phyloP scores from a whole-genome alignment of 2,329 filamentous ascomycete species.

The Tympanopsis confertula region DNA sequence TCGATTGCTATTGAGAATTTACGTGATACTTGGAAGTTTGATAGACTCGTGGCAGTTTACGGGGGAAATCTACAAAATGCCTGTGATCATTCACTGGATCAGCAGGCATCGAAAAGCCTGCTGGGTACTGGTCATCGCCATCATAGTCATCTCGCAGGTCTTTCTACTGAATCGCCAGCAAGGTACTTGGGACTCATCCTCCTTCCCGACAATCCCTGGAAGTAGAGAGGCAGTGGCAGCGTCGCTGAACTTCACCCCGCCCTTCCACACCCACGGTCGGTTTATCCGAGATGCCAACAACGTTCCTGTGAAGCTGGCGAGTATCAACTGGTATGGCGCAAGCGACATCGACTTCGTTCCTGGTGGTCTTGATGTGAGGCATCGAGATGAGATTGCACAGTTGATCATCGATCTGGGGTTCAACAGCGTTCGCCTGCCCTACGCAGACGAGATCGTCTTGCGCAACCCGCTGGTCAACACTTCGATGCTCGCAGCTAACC shows the following conservation, averaged over 20 bases:
- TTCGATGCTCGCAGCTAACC: constrained; percentile 42
- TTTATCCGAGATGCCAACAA: constrained; percentile 46
- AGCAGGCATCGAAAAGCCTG: too few species aligned
- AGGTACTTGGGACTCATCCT: too few species aligned
- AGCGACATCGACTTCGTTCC: constrained; percentile 56
- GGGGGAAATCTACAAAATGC: too few species aligned
- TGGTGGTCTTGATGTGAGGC: constrained; percentile 50
- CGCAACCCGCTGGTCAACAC: constrained; percentile 41
- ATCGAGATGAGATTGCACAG: constrained; percentile 46
- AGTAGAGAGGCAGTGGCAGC: too few species aligned
- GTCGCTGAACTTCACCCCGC: constrained; percentile 42
- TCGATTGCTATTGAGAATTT: too few species aligned
- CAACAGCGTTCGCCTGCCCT: constrained; percentile 60
- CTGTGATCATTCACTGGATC: too few species aligned
- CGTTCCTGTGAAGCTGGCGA: constrained; percentile 47
- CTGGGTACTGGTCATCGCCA: too few species aligned
- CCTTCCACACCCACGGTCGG: constrained; percentile 46
- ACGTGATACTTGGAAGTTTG: too few species aligned
- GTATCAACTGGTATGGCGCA: constrained; percentile 62
- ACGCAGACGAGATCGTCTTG: constrained; percentile 57
- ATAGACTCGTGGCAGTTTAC: too few species aligned
- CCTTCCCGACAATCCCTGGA: too few species aligned
- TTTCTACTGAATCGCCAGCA: too few species aligned
- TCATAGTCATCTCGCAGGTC: too few species aligned
- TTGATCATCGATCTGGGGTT: constrained; percentile 52